Evolutionary conservation across 306 rosid genomes (phyloP).

Genomic region (Senna tora): DNA sequence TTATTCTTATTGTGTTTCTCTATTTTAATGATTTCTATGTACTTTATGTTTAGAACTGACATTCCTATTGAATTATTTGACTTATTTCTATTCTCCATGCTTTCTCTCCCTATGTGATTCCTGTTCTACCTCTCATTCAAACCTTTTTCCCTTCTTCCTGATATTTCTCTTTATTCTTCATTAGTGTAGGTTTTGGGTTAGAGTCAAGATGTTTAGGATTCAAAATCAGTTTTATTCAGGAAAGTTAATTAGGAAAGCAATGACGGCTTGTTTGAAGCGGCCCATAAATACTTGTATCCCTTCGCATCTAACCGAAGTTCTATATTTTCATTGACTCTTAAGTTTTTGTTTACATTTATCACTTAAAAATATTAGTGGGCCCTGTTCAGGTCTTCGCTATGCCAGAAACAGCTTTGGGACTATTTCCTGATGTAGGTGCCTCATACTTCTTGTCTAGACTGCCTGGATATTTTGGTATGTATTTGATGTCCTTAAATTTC

Average conservation of each 20-base stretch:
- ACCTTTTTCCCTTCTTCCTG: too few relatives aligned
- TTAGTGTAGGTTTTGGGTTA: not conserved
- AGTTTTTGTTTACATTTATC: constrained; percentile 20
- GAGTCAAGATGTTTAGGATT: not conserved
- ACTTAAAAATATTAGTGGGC: constrained; percentile 30
- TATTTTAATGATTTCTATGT: too few relatives aligned
- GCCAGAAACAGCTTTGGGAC: constrained; percentile 97
- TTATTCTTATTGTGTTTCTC: not conserved
- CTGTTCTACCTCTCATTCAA: too few relatives aligned
- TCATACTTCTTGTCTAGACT: constrained; percentile 90
- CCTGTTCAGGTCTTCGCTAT: constrained; percentile 86
- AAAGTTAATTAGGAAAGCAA: not conserved
- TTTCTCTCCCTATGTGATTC: too few relatives aligned
- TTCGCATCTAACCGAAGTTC: constrained; percentile 23
- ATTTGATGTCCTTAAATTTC: constrained; percentile 35
- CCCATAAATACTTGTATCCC: not conserved
- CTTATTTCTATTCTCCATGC: too few relatives aligned
- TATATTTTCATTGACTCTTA: constrained; percentile 8
- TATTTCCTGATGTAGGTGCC: constrained; percentile 95
- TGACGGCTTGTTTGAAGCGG: constrained; percentile 29
- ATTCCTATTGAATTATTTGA: too few relatives aligned
- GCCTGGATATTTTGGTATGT: constrained; percentile 86
- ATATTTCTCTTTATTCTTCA: too few relatives aligned
- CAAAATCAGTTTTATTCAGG: not conserved
- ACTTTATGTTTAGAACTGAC: too few relatives aligned